Base-by-base conservation (phyloP, 306 rosid species). In the Lathyrus tuberosus region DNA sequence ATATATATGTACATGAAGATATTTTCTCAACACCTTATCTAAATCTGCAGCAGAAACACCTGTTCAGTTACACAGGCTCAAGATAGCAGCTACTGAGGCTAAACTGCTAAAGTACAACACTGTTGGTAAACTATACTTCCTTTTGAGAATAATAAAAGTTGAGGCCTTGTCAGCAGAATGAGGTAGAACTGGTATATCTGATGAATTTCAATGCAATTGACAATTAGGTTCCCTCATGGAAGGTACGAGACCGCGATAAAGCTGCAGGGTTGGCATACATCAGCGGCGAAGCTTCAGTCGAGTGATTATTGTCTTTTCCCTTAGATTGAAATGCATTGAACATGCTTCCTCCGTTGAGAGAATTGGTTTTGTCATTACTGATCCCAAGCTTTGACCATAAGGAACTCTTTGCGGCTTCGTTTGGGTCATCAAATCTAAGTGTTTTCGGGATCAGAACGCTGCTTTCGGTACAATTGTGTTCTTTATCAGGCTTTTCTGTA, bases 241-340 rank as follows among this genome's bases (percentile, higher is more conserved):
- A 94, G 72, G 69, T 87, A 24, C 76, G 77, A 53, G 96, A 91
- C 65, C 94, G 85, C 15, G 92, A 85, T 22, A 88, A 73, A 49
- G 97, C 98, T 7, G 96, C 97, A 4, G 98, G 98, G 81, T 94
- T 94, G 56, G 94, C 95, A 44, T 84, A 89, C 87, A 94, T 67
- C 78, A 79, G 74, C 0, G 80, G 77, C 0, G 88, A 94, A 10
- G 85, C 80, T 72, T 85, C 88, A 11, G 65, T 70, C 14, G 8
- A 51, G 11, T 59, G 80, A 69, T 64, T 80, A 52, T 68, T 86
- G 59, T 76, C 79, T 3, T 76, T 74, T 28, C 80, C 86, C 70
- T 81, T 88, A 4, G 92, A 72, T 49, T 83, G 85, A 77, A 90
- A 85, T n/a, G 86, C 69, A 52, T 76, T 76, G 76, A 86, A 85